phyloP scores from a whole-genome alignment of 2,329 filamentous ascomycete genomes.

The Colletotrichum theobromicola region DNA sequence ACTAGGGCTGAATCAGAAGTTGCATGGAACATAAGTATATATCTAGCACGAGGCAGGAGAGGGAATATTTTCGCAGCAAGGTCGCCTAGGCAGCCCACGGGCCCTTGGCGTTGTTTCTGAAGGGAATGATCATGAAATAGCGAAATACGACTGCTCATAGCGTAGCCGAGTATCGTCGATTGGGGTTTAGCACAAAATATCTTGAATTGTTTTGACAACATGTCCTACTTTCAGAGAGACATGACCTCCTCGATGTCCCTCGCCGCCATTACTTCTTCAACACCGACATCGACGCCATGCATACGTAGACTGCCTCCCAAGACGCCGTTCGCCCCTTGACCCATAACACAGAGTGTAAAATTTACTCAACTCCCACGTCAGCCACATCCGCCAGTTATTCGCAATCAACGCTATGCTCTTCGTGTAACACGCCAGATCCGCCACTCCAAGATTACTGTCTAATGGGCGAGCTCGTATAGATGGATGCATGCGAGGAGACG shows the following conservation, averaged over 20 bases:
- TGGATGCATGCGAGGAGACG: background rate
- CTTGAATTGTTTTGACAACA: background rate
- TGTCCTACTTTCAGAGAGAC: background rate
- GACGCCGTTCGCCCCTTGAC: too few relatives aligned
- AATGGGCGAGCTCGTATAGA: background rate
- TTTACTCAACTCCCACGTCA: background rate
- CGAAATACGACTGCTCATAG: slow-evolving; percentile 6
- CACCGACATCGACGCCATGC: too few relatives aligned
- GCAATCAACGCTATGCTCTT: background rate
- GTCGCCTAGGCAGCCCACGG: background rate
- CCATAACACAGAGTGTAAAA: too few relatives aligned
- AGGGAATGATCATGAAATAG: slow-evolving; percentile 20
- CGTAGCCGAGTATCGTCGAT: slow-evolving; percentile 6
- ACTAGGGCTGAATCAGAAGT: slow-evolving; percentile 43
- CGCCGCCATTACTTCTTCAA: too few relatives aligned
- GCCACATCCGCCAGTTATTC: background rate
- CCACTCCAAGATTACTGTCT: background rate
- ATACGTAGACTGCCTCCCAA: too few relatives aligned
- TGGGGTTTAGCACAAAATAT: background rate
- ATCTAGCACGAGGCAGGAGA: background rate
- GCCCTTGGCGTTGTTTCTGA: background rate
- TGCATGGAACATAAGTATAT: slow-evolving; percentile 22
- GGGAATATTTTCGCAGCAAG: background rate
- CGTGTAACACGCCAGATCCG: background rate
- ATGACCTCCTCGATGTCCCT: background rate